Evolutionary conservation across 805 yeast genomes (phyloP).

Genomic region (Millerago galiae): DNA sequence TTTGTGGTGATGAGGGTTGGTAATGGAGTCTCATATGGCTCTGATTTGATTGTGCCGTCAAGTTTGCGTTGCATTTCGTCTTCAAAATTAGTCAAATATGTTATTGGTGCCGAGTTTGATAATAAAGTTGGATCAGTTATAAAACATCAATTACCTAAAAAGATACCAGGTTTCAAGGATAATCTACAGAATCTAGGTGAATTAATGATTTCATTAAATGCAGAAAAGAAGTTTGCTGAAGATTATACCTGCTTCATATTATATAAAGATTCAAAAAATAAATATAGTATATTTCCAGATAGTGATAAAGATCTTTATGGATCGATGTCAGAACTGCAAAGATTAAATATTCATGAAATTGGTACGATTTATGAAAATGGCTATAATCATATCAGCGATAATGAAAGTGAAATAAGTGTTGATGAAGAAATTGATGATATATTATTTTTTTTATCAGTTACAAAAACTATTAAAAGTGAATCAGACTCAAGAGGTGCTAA

Average conservation of each 20-base stretch:
- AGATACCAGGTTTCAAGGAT: conserved; percentile 31
- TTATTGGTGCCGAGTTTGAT: conserved; percentile 75
- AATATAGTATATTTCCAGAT: conserved; percentile 18
- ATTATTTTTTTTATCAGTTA: conserved; percentile 50
- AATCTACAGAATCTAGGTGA: conserved; percentile 38
- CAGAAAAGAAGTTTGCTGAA: conserved; percentile 46
- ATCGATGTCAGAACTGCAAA: conserved; percentile 8
- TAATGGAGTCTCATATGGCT: no score
- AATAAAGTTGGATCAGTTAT: conserved; percentile 67
- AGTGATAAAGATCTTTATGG: conserved; percentile 14
- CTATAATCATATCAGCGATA: neutral
- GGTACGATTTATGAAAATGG: conserved; percentile 18
- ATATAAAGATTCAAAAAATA: conserved; percentile 30
- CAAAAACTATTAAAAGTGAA: conserved; percentile 38
- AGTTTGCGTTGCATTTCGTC: conserved; percentile 3
- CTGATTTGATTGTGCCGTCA: neutral
- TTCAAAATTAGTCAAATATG: conserved; percentile 40
- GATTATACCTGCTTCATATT: conserved; percentile 54
- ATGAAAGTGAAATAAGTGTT: neutral
- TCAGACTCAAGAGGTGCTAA: conserved; percentile 47
- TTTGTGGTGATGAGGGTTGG: neutral
- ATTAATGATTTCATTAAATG: conserved; percentile 56
- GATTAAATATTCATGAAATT: conserved; percentile 11
- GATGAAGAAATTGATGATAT: conserved; percentile 26
- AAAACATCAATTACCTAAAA: conserved; percentile 50